Percentiles rank a stretch among this genome's conserved stretches.
phyloP scores from a whole-genome alignment of 305 asterid genomes.

The Fraxinus ornus region DNA sequence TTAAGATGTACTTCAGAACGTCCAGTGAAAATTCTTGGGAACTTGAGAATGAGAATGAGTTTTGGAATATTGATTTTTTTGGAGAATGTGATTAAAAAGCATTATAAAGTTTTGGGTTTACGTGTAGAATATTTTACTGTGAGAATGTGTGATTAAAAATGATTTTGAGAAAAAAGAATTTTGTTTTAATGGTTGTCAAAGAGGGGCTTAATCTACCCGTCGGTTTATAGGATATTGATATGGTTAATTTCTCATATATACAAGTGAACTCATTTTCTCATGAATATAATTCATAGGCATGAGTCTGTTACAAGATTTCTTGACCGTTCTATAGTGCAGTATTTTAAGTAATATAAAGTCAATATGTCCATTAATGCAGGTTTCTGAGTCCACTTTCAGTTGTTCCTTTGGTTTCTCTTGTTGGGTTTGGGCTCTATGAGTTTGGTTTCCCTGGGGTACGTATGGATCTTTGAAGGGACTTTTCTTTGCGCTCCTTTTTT shows the following conservation, averaged over 20 bases:
- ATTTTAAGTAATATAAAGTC: background rate
- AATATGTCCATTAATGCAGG: constrained; percentile 27
- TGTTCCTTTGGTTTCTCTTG: constrained; percentile 81
- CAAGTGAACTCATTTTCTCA: background rate
- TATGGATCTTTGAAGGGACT: constrained; percentile 13
- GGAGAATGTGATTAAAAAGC: background rate
- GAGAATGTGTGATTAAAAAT: background rate
- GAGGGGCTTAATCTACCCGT: background rate
- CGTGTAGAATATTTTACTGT: background rate
- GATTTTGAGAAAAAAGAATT: background rate
- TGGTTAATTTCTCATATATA: background rate
- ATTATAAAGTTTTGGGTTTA: background rate
- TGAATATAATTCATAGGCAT: background rate
- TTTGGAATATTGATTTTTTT: background rate
- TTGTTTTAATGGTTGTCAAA: background rate
- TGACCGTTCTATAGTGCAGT: background rate
- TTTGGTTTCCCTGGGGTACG: constrained; percentile 91
- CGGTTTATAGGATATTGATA: background rate
- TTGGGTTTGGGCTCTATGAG: constrained; percentile 89
- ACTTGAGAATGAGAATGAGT: background rate
- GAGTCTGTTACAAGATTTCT: background rate
- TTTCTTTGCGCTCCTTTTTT: background rate
- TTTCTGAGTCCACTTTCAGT: constrained; percentile 67
- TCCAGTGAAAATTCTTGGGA: background rate
- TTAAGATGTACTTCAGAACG: background rate